Conservation (phyloP, 352 stramenopile species). For the Pythium brachiatum region DNA sequence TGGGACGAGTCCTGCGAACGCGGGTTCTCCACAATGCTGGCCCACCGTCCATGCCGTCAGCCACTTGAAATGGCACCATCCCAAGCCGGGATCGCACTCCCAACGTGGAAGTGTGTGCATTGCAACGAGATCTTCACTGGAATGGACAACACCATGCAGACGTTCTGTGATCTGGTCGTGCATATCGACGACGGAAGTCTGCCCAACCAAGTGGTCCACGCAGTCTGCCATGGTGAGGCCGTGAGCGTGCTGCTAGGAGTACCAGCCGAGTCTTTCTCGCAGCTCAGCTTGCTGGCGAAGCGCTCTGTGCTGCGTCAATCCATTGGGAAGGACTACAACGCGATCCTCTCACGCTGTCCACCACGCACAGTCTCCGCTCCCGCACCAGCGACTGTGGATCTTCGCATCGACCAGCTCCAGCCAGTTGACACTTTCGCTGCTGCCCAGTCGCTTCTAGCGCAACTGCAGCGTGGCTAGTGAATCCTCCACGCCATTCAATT, state of each 20-base stretch:
- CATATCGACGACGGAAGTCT: conserved; percentile 40
- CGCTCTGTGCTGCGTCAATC: conserved; percentile 28
- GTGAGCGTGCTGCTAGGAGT: conserved; percentile 43
- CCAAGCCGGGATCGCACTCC: background rate
- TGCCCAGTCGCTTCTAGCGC: conserved; percentile 12
- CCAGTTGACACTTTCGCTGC: conserved; percentile 14
- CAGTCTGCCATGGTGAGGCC: conserved; percentile 43
- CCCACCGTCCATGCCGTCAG: conserved; percentile 32
- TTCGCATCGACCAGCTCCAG: conserved; percentile 23
- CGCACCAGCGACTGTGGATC: background rate
- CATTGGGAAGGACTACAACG: conserved; percentile 30
- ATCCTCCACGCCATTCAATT: background rate
- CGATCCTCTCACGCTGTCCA: conserved; percentile 48
- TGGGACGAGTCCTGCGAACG: conserved; percentile 45
- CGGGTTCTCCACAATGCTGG: conserved; percentile 46
- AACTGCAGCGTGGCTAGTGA: background rate
- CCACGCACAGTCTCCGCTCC: conserved; percentile 19
- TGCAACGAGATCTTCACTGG: conserved; percentile 56
- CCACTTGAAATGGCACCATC: conserved; percentile 21
- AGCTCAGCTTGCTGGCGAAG: conserved; percentile 45
- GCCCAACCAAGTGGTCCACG: conserved; percentile 17
- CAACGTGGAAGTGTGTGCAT: conserved; percentile 52
- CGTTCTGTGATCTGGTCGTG: conserved; percentile 40
- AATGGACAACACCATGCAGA: conserved; percentile 46
- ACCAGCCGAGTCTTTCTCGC: conserved; percentile 41